Conservation (phyloP, 257 asterid species). For the Ligustrum vulgare region DNA sequence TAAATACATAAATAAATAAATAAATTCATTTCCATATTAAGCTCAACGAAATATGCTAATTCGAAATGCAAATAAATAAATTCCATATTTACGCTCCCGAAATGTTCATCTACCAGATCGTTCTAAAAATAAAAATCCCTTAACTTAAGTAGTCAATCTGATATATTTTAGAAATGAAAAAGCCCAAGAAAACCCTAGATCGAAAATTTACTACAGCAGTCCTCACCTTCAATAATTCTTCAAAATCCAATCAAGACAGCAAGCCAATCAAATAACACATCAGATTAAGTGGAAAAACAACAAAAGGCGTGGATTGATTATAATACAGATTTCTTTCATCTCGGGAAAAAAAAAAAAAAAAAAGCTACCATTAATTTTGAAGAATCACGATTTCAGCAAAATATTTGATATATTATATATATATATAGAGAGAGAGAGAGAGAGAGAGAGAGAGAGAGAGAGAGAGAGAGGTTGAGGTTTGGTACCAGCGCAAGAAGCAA, state of each 20-base stretch:
- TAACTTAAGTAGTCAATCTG: conserved; percentile 33
- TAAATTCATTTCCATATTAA: conserved; percentile 9
- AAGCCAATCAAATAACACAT: not conserved
- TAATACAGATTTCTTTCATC: not conserved
- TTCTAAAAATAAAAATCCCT: not conserved
- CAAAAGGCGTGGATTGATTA: conserved; percentile 1
- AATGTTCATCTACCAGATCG: not conserved
- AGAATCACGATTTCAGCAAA: not conserved
- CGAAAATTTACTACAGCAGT: conserved; percentile 29
- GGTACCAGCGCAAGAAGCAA: conserved; percentile 27
- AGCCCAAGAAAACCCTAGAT: conserved; percentile 45
- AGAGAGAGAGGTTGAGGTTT: conserved; percentile 2
- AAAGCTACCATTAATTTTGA: not conserved
- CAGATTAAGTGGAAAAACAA: not conserved
- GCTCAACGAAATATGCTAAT: conserved; percentile 19
- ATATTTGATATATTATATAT: not conserved
- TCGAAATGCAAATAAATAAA: not conserved
- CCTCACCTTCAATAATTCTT: conserved; percentile 2
- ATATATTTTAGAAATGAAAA: conserved; percentile 19
- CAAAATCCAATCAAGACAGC: conserved; percentile 20
- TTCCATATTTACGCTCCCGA: conserved; percentile 5
- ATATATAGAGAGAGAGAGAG: not conserved
- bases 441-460: not conserved
- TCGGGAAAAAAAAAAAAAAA: not conserved
- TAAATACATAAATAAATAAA: too few species aligned